Evolutionary conservation across 768 basidiomycete genomes (phyloP).

Genomic region (Pleurotus giganteus): DNA sequence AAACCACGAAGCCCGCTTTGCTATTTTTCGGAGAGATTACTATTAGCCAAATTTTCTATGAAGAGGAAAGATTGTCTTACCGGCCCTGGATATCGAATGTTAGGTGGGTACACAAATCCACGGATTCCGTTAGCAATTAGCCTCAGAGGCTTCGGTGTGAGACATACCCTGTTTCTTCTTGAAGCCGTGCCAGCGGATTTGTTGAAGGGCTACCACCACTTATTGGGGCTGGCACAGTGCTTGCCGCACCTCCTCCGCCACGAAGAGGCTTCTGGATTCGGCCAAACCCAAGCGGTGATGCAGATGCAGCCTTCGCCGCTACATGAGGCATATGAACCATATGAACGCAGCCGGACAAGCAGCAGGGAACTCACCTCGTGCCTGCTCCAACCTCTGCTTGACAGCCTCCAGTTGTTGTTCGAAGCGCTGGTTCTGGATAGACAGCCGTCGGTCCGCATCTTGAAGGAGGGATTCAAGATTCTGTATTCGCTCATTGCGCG

Average conservation of each 20-base stretch:
- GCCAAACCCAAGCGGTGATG: slow-evolving; percentile 79
- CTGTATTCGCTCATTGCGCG: slow-evolving; percentile 96
- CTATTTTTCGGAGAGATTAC: slow-evolving; percentile 35
- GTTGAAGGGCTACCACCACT: slow-evolving; percentile 42
- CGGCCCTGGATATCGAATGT: slow-evolving; percentile 26
- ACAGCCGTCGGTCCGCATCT: slow-evolving; percentile 89
- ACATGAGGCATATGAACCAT: slow-evolving; percentile 16
- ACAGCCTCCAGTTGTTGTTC: slow-evolving; percentile 91
- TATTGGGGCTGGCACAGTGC: slow-evolving; percentile 38
- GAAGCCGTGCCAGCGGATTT: slow-evolving; percentile 69
- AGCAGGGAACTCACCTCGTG: slow-evolving; percentile 62
- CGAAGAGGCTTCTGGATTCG: slow-evolving; percentile 96
- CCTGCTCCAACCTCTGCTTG: slow-evolving; percentile 89
- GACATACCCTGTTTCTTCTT: slow-evolving; percentile 76
- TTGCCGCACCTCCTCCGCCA: slow-evolving; percentile 77
- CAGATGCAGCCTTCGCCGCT: slow-evolving; percentile 79
- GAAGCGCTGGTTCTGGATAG: slow-evolving; percentile 94
- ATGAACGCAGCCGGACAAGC: slow-evolving; percentile 11
- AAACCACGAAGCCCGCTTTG: slow-evolving; percentile 93
- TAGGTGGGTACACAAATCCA: slow-evolving; percentile 7
- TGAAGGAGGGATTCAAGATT: slow-evolving; percentile 91
- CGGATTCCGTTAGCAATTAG: slow-evolving; percentile 15
- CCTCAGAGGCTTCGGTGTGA: background rate
- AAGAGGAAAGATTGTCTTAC: slow-evolving; percentile 30
- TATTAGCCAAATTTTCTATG: slow-evolving; percentile 15